Evolutionary conservation across 2,329 filamentous ascomycete genomes (phyloP).

Genomic region (Cytospora schulzeri): DNA sequence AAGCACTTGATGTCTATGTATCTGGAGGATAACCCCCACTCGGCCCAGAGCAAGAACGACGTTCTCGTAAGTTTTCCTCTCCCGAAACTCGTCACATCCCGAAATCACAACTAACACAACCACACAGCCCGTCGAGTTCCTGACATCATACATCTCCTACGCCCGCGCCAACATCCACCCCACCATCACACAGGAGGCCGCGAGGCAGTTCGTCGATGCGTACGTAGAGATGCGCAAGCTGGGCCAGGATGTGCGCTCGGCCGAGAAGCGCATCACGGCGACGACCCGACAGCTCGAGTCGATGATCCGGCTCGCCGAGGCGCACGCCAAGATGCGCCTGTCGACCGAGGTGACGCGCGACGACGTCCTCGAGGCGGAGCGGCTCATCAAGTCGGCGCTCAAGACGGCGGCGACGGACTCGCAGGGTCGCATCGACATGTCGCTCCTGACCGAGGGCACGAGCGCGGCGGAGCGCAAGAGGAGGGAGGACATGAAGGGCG

Average conservation of each 20-base stretch:
- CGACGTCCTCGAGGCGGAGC: conserved; percentile 88
- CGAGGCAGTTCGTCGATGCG: conserved; percentile 78
- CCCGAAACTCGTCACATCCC: not conserved
- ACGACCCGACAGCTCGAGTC: conserved; percentile 96
- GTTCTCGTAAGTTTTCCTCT: conserved; percentile 66
- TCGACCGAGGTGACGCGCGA: conserved; percentile 71
- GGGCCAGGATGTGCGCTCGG: conserved; percentile 80
- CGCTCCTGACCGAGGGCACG: conserved; percentile 90
- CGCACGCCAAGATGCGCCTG: conserved; percentile 97
- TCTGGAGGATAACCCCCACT: conserved; percentile 89
- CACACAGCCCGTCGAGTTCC: conserved; percentile 81
- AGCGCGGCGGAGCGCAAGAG: conserved; percentile 82
- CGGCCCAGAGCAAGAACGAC: conserved; percentile 72
- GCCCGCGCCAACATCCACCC: conserved; percentile 86
- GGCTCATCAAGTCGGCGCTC: conserved; percentile 88
- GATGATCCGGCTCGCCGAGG: conserved; percentile 96
- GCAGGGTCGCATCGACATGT: conserved; percentile 95
- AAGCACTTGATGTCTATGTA: conserved; percentile 96
- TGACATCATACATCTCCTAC: conserved; percentile 96
- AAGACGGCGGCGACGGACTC: conserved; percentile 97
- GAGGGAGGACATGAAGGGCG: conserved; percentile 81
- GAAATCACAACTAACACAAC: conserved; percentile 2
- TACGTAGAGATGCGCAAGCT: conserved; percentile 96
- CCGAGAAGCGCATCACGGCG: conserved; percentile 95
- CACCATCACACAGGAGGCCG: conserved; percentile 75